Conservation (phyloP, 345 rosid genomes). For the Lagerstroemia speciosa region DNA sequence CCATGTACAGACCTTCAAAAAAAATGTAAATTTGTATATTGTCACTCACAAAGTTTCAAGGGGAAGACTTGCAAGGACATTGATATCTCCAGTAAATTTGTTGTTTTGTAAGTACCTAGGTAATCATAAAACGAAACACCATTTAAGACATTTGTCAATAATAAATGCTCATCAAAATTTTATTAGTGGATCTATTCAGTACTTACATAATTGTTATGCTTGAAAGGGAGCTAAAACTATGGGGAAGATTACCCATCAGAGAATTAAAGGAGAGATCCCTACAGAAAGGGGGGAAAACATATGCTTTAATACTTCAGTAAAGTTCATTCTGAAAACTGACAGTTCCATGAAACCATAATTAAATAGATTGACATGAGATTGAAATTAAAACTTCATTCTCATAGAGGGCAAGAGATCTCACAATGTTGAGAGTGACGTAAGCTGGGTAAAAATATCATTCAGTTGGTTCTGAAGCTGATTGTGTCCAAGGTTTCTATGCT, state of each 20-base stretch:
- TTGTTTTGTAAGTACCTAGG: conserved; percentile 84
- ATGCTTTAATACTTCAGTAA: not conserved
- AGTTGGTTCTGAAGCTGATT: conserved; percentile 63
- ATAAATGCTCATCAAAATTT: not conserved
- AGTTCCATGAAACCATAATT: too few relatives aligned
- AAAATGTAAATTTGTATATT: conserved; percentile 7
- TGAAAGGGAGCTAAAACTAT: conserved; percentile 53
- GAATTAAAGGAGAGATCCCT: conserved; percentile 87
- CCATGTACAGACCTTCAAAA: conserved; percentile 3
- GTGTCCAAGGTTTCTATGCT: conserved; percentile 65
- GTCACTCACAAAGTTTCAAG: conserved; percentile 74
- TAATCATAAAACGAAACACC: conserved; percentile 12
- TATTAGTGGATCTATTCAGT: conserved; percentile 11
- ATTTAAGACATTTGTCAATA: conserved; percentile 5
- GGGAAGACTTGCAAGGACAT: conserved; percentile 69
- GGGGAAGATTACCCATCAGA: conserved; percentile 62
- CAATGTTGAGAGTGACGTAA: conserved; percentile 69
- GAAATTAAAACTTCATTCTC: too few relatives aligned
- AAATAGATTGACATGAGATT: not conserved
- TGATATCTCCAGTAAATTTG: conserved; percentile 77
- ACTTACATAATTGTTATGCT: conserved; percentile 61
- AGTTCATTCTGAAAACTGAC: not conserved
- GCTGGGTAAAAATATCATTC: conserved; percentile 53
- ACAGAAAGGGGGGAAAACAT: conserved; percentile 19
- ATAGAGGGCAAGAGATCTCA: conserved; percentile 31